Percentiles rank a stretch among this genome's conserved stretches.
Evolutionary conservation across 2,329 filamentous ascomycete genomes (phyloP).

Genomic region (Ophiostoma sp.): DNA sequence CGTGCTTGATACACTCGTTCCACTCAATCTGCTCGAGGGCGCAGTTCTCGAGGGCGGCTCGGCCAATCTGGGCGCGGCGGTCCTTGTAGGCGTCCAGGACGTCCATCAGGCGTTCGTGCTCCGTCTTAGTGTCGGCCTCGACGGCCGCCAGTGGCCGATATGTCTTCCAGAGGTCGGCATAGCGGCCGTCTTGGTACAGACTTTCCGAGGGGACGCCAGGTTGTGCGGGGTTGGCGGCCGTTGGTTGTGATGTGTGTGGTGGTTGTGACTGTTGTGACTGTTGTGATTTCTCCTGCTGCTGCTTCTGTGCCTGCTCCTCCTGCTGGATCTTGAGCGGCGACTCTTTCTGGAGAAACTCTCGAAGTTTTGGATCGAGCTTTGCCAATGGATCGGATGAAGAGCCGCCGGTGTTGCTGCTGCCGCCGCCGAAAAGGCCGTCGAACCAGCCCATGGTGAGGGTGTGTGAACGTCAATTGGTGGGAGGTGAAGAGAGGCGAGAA

Average conservation of each 20-base stretch:
- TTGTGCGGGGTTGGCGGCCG: neutral
- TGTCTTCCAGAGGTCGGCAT: constrained; percentile 87
- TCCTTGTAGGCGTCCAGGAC: constrained; percentile 84
- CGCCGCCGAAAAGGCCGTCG: constrained; percentile 48
- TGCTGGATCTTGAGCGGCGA: constrained; percentile 62
- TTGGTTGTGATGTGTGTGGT: neutral
- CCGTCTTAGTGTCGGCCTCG: constrained; percentile 67
- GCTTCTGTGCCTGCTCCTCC: constrained; percentile 20
- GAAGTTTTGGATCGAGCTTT: constrained; percentile 78
- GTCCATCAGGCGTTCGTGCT: constrained; percentile 77
- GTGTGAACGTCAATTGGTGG: neutral
- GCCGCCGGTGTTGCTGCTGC: constrained; percentile 36
- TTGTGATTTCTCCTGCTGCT: constrained; percentile 26
- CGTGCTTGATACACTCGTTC: constrained; percentile 76
- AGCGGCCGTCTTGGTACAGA: constrained; percentile 61
- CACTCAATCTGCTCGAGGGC: constrained; percentile 81
- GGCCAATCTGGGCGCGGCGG: constrained; percentile 73
- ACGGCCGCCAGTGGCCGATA: constrained; percentile 74
- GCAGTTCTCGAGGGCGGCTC: constrained; percentile 90
- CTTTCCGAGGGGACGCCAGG: constrained; percentile 49
- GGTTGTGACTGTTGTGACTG: constrained; percentile 15
- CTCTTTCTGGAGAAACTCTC: constrained; percentile 82
- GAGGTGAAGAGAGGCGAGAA: neutral
- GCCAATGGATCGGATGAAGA: constrained; percentile 62
- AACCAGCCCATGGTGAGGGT: constrained; percentile 57